These are phyloP conservation scores for Fusarium cicatricum DNA, from an alignment of 2,329 filamentous ascomycete genomes.

Conservation along the genomic window DNA sequence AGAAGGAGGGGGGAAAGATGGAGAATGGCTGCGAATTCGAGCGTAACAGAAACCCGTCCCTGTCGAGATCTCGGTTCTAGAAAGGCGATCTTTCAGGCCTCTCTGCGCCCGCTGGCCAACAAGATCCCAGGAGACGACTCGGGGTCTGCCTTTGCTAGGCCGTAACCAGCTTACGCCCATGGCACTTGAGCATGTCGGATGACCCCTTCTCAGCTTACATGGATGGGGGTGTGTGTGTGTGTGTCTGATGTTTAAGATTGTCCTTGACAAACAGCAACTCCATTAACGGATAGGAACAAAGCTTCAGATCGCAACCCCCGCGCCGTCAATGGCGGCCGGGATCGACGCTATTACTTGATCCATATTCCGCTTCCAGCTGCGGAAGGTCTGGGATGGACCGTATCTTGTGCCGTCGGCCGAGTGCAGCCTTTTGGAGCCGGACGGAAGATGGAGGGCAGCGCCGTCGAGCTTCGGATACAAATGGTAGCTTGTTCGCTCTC, in stretches of 20 bases:
- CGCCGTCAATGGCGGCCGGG: constrained; percentile 19
- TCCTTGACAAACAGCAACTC: constrained; percentile 28
- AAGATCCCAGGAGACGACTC: constrained; percentile 12
- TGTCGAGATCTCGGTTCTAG: constrained; percentile 24
- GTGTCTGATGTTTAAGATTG: not conserved
- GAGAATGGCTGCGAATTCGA: constrained; percentile 10
- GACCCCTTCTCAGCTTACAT: constrained; percentile 18
- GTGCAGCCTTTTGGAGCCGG: constrained; percentile 36
- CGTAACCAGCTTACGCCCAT: constrained; percentile 19
- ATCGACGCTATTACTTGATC: constrained; percentile 39
- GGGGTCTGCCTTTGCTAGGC: constrained; percentile 8
- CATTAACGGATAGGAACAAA: not conserved
- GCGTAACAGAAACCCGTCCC: constrained; percentile 31
- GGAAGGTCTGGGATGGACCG: constrained; percentile 9
- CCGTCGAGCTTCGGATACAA: constrained; percentile 31
- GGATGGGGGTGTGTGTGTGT: not conserved
- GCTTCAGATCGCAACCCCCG: constrained; percentile 22
- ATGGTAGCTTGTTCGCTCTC: constrained; percentile 24
- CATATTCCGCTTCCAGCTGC: constrained; percentile 26
- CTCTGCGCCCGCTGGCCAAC: constrained; percentile 15
- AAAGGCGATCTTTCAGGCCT: constrained; percentile 10
- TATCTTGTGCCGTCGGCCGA: constrained; percentile 36
- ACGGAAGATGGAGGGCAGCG: constrained; percentile 23
- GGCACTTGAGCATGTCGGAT: constrained; percentile 18
- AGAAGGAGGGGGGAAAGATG: constrained; percentile 15